Conservation (phyloP, 768 basidiomycete genomes). For the Rubroboletus satanas region DNA sequence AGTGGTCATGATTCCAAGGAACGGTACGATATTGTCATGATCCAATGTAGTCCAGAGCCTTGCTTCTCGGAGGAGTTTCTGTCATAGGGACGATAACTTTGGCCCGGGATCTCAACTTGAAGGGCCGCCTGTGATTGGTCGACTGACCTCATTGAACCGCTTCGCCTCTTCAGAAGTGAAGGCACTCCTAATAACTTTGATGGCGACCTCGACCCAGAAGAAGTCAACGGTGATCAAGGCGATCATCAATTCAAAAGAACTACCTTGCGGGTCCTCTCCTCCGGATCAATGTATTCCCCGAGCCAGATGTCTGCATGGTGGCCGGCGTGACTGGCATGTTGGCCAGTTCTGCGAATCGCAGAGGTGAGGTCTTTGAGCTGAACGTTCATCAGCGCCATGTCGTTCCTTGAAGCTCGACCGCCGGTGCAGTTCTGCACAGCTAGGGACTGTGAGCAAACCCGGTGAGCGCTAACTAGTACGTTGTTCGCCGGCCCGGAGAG, state of each 20-base stretch:
- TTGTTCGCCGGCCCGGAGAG: not conserved
- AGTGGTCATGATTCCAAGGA: conserved; percentile 20
- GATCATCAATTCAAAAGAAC: not conserved
- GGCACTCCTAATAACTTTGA: conserved; percentile 25
- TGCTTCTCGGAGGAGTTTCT: conserved; percentile 30
- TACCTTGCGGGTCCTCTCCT: conserved; percentile 6
- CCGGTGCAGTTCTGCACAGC: not conserved
- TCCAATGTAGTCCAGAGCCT: conserved; percentile 24
- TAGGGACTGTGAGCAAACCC: not conserved
- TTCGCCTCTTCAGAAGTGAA: conserved; percentile 14
- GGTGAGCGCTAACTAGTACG: not conserved
- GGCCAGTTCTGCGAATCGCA: conserved; percentile 10
- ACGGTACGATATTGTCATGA: conserved; percentile 24
- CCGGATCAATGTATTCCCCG: conserved; percentile 16
- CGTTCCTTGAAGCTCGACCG: not conserved
- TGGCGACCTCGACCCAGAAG: conserved; percentile 18
- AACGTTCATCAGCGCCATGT: conserved; percentile 19
- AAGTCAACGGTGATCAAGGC: not conserved
- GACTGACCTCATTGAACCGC: conserved; percentile 20
- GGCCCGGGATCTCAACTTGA: not conserved
- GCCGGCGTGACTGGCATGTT: conserved; percentile 17
- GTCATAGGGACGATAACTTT: not conserved
- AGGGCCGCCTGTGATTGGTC: not conserved
- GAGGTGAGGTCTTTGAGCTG: conserved; percentile 21
- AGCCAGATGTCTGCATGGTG: conserved; percentile 25